Evolutionary conservation across 2,329 filamentous ascomycete genomes (phyloP).

Genomic region (Phaeophleospora eucalypticola): DNA sequence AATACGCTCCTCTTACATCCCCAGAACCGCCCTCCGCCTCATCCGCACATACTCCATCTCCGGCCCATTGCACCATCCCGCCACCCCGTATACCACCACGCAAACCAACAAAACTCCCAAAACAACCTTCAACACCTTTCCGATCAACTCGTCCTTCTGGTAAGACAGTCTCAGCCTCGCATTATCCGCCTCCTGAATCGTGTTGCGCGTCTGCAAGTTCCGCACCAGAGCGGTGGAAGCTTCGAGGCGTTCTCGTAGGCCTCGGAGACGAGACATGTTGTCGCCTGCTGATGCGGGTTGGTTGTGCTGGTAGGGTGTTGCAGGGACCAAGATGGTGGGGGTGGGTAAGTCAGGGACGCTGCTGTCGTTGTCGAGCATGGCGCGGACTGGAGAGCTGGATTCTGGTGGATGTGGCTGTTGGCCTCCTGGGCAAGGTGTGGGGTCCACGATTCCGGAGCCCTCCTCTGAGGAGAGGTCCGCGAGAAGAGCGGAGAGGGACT

Average conservation of each 20-base stretch:
- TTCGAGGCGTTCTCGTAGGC: background rate
- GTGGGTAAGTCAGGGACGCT: background rate
- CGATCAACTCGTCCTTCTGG: background rate
- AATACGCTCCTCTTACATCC: constrained; percentile 1
- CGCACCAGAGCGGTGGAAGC: constrained; percentile 5
- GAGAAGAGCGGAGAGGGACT: background rate
- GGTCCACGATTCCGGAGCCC: background rate
- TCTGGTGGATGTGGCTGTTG: background rate
- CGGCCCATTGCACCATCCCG: constrained; percentile 1
- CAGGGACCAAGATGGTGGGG: background rate
- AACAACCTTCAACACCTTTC: background rate
- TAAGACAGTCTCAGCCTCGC: background rate
- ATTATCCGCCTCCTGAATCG: background rate
- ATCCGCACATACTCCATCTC: constrained; percentile 3
- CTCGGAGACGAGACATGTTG: background rate
- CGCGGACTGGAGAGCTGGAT: background rate
- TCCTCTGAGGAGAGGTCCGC: background rate
- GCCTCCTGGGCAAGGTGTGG: background rate
- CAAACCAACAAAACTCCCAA: background rate
- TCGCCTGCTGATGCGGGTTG: no score
- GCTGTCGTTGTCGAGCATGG: background rate
- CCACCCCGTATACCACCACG: background rate
- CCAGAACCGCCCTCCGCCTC: constrained; percentile 1
- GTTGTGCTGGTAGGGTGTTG: background rate
- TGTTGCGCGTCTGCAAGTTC: constrained; percentile 1